phyloP scores from a whole-genome alignment of 2,329 filamentous ascomycete species.

The Trematosphaeria pertusa region DNA sequence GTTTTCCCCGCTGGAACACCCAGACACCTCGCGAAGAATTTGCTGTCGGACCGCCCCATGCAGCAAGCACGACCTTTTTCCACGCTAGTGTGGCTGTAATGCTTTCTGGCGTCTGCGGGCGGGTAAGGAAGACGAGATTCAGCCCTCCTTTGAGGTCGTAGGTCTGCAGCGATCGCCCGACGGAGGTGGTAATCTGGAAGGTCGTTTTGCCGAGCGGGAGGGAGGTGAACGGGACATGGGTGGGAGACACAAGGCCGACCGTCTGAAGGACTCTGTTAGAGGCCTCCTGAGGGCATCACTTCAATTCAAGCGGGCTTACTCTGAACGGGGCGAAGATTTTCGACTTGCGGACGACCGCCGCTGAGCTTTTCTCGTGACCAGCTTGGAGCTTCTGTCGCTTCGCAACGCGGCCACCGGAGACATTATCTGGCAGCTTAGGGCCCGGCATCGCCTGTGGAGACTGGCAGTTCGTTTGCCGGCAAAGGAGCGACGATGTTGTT shows the following conservation, averaged over 20 bases:
- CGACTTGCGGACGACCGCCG: conserved; percentile 60
- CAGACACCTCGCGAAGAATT: conserved; percentile 74
- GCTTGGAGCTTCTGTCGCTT: conserved; percentile 65
- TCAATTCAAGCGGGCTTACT: conserved; percentile 68
- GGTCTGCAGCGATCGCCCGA: conserved; percentile 88
- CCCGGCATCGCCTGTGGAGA: conserved; percentile 55
- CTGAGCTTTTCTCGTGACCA: conserved; percentile 48
- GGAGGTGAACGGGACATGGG: conserved; percentile 85
- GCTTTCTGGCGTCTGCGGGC: conserved; percentile 82
- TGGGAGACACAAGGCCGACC: conserved; percentile 90
- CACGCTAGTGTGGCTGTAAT: conserved; percentile 90
- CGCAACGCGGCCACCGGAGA: conserved; percentile 59
- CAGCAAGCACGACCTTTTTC: conserved; percentile 87
- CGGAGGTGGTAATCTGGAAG: conserved; percentile 96
- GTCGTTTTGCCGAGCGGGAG: conserved; percentile 90
- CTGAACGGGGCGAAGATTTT: conserved; percentile 93
- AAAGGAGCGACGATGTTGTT: conserved; percentile 4
- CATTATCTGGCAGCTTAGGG: conserved; percentile 55
- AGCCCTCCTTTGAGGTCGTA: conserved; percentile 92
- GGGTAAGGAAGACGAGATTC: conserved; percentile 90
- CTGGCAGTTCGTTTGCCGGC: too few species aligned
- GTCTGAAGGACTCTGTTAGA: conserved; percentile 64
- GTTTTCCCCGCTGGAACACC: conserved; percentile 91
- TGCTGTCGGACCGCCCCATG: conserved; percentile 73
- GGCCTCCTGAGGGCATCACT: too few species aligned